Percentiles rank a stretch among this genome's conserved stretches.
Evolutionary conservation across 164 flowering plant species (phyloP).

Genomic region (Cinnamomum chago): DNA sequence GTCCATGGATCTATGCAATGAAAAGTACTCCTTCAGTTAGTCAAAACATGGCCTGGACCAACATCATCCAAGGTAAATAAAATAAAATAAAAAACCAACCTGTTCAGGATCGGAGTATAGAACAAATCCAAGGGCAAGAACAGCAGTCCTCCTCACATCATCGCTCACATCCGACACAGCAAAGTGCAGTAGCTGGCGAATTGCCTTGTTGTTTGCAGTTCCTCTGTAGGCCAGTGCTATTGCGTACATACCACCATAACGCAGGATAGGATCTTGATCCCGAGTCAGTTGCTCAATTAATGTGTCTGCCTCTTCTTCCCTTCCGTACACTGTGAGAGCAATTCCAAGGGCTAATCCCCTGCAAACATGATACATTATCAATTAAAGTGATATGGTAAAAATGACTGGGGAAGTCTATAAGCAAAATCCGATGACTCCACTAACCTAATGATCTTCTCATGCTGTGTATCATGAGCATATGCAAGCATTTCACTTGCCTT

Average conservation of each 20-base stretch:
- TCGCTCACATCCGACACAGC: conserved; percentile 96
- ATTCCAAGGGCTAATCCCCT: conserved; percentile 92
- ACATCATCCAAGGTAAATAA: not conserved
- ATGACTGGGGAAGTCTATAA: not conserved
- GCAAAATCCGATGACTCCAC: not conserved
- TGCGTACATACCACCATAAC: conserved; percentile 98
- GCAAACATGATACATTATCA: conserved; percentile 2
- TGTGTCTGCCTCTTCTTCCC: conserved; percentile 94
- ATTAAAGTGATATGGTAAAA: not conserved
- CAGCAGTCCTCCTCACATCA: conserved; percentile 96
- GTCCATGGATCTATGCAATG: too few species aligned
- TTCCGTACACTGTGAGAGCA: conserved; percentile 94
- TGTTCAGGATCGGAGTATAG: conserved; percentile 91
- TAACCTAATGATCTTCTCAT: conserved; percentile 91
- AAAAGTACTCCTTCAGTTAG: too few species aligned
- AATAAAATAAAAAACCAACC: conserved; percentile 35
- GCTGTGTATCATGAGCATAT: conserved; percentile 95
- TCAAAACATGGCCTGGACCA: too few species aligned
- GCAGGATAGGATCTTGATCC: conserved; percentile 88
- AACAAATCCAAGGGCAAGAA: conserved; percentile 89
- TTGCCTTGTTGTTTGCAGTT: conserved; percentile 88
- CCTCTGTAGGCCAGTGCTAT: conserved; percentile 88
- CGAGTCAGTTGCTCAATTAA: conserved; percentile 89
- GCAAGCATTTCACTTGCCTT: conserved; percentile 91
- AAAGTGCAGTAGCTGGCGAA: conserved; percentile 88